These are phyloP conservation scores for Xylaria sp. DNA, from an alignment of 2,329 filamentous ascomycete genomes.

Conservation along the genomic window DNA sequence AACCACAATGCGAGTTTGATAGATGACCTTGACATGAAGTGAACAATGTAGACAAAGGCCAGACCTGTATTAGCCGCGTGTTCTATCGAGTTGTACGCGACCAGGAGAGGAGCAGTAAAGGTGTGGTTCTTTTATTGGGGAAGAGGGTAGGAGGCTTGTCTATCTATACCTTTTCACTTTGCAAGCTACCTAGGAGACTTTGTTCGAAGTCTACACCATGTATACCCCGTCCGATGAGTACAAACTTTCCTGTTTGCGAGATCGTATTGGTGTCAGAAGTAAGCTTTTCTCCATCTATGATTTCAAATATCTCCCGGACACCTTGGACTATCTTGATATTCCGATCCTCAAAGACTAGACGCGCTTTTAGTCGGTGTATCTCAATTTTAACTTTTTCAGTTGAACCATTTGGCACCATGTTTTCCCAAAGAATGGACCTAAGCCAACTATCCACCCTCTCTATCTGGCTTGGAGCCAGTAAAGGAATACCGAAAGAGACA, in stretches of 20 bases:
- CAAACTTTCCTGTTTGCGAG: slow-evolving; percentile 58
- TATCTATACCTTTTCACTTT: background rate
- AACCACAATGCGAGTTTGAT: too few relatives aligned
- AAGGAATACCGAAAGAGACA: slow-evolving; percentile 70
- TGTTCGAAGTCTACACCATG: slow-evolving; percentile 56
- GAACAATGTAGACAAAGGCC: background rate
- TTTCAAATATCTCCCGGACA: slow-evolving; percentile 91
- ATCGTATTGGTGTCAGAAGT: slow-evolving; percentile 31
- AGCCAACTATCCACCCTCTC: slow-evolving; percentile 79
- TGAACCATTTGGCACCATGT: slow-evolving; percentile 57
- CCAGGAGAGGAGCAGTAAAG: too few relatives aligned
- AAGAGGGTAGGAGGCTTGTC: too few relatives aligned
- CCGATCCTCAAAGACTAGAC: slow-evolving; percentile 69
- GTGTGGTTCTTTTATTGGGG: too few relatives aligned
- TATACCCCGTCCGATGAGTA: slow-evolving; percentile 66
- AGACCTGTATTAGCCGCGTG: background rate
- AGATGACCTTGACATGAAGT: background rate
- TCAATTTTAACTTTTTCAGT: slow-evolving; percentile 62
- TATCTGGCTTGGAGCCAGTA: slow-evolving; percentile 63
- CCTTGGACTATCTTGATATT: slow-evolving; percentile 82
- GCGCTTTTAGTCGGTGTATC: slow-evolving; percentile 86
- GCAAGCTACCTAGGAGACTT: slow-evolving; percentile 42
- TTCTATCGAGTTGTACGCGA: too few relatives aligned
- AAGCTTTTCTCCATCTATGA: slow-evolving; percentile 64
- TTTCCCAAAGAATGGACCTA: slow-evolving; percentile 83